These are phyloP conservation scores for Pseudozyma hubeiensis DNA, from an alignment of 1,284 basidiomycete genomes.

Conservation along the genomic window DNA sequence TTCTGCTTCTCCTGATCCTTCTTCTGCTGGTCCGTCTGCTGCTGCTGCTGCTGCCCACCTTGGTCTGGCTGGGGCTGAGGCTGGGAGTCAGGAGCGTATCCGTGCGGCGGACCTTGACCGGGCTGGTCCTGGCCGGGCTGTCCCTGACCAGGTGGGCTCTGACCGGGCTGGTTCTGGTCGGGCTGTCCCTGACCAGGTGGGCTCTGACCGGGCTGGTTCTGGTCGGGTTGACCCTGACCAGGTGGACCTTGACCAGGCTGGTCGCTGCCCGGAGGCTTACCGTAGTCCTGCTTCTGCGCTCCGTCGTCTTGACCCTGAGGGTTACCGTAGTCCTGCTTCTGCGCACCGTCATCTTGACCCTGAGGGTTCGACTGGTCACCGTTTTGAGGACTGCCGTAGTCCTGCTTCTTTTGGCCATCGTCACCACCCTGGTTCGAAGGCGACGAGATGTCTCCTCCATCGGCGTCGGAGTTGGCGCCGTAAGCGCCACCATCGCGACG, in stretches of 20 bases:
- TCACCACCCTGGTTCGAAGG: background rate
- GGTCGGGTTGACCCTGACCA: background rate
- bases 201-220: background rate
- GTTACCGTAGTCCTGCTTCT: background rate
- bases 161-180: background rate
- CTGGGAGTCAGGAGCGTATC: background rate
- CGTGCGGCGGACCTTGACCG: background rate
- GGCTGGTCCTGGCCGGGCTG: too few species aligned
- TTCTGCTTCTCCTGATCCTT: slow-evolving; percentile 23
- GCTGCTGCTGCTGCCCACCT: slow-evolving; percentile 11
- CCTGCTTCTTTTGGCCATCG: slow-evolving; percentile 6
- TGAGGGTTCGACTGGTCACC: background rate
- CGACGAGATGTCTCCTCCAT: slow-evolving; percentile 6
- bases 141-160: background rate
- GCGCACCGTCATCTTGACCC: background rate
- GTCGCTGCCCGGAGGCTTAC: background rate
- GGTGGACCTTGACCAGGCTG: background rate
- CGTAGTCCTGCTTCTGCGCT: background rate
- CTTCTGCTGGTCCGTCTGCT: slow-evolving; percentile 19
- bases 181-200: background rate
- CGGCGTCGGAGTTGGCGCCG: slow-evolving; percentile 8
- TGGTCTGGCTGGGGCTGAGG: background rate
- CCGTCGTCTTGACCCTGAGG: background rate
- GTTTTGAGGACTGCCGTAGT: slow-evolving; percentile 6
- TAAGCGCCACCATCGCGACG: slow-evolving; percentile 24